These are phyloP conservation scores for Podospora appendiculata DNA, from an alignment of 495 filamentous ascomycete species.

Conservation along the genomic window DNA sequence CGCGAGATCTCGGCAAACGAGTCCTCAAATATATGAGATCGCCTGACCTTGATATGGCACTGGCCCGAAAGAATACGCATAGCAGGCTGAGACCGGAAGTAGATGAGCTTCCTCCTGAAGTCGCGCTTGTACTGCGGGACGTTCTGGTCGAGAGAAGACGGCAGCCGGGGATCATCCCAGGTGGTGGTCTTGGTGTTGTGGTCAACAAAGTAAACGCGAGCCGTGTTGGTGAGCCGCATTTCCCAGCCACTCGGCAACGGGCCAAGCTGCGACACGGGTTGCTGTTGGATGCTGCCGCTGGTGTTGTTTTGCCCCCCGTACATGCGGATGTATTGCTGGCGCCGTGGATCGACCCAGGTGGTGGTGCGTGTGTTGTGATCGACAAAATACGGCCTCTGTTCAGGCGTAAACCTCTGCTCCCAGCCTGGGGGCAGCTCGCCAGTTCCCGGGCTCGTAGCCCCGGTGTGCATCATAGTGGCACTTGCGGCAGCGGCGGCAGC, in stretches of 20 bases:
- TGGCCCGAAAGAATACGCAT: conserved; percentile 92
- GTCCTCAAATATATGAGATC: conserved; percentile 96
- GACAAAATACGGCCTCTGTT: conserved; percentile 95
- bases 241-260: conserved; percentile 97
- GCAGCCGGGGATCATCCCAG: conserved; percentile 96
- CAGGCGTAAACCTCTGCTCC: conserved; percentile 93
- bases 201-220: conserved; percentile 96
- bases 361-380: conserved; percentile 98
- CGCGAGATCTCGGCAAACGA: conserved; percentile 98
- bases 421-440: conserved; percentile 93
- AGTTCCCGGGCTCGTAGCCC: conserved; percentile 87
- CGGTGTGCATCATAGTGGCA: conserved; percentile 87
- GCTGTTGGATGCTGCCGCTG: conserved; percentile 88
- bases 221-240: conserved; percentile 97
- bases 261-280: conserved; percentile 96
- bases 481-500: conserved; percentile 47
- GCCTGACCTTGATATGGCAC: conserved; percentile 94
- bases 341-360: conserved; percentile 97
- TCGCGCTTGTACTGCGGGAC: conserved; percentile 99
- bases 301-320: conserved; percentile 74
- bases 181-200: conserved; percentile 99
- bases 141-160: conserved; percentile 94
- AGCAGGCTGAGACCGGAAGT: conserved; percentile 97
- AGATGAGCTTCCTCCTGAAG: conserved; percentile 95
- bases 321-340: conserved; percentile 97